These are phyloP conservation scores for Globomyces pollinis-pini DNA, from an alignment of 192 early-diverging fungal genomes.

Conservation along the genomic window DNA sequence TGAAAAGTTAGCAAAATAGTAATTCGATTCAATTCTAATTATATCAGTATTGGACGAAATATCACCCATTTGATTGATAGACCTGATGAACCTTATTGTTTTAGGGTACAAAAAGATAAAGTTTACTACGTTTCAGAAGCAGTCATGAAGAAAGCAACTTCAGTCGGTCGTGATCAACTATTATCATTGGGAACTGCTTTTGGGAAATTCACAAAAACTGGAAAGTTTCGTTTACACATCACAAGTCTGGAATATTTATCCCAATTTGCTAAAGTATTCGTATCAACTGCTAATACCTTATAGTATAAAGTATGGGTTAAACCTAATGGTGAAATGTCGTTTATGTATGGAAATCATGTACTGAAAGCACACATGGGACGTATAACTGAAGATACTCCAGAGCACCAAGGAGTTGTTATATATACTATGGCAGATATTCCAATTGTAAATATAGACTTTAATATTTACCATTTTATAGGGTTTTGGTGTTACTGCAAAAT, in stretches of 20 bases:
- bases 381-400: constrained; percentile 96
- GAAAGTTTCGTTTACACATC: constrained; percentile 92
- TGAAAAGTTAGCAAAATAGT: constrained; percentile 97
- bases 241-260: constrained; percentile 87
- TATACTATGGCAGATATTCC: constrained; percentile 91
- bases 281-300: constrained; percentile 3
- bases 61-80: constrained; percentile 91
- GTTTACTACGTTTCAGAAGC: constrained; percentile 97
- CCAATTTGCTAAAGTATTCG: constrained; percentile 81
- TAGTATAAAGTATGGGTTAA: constrained; percentile 99
- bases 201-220: constrained; percentile 97
- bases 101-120: constrained; percentile 86
- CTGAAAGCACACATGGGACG: constrained; percentile 95
- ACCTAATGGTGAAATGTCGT: constrained; percentile 98
- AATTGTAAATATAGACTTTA: constrained; percentile 55
- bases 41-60: constrained; percentile 93
- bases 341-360: constrained; percentile 96
- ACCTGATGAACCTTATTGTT: constrained; percentile 93
- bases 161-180: constrained; percentile 77
- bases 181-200: constrained; percentile 93
- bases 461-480: too few relatives aligned
- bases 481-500: constrained; percentile 93
- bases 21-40: too few relatives aligned
- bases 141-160: constrained; percentile 81
- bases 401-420: constrained; percentile 94